These are phyloP conservation scores for Neohortaea acidophila DNA, from an alignment of 495 filamentous ascomycete species.

Conservation along the genomic window DNA sequence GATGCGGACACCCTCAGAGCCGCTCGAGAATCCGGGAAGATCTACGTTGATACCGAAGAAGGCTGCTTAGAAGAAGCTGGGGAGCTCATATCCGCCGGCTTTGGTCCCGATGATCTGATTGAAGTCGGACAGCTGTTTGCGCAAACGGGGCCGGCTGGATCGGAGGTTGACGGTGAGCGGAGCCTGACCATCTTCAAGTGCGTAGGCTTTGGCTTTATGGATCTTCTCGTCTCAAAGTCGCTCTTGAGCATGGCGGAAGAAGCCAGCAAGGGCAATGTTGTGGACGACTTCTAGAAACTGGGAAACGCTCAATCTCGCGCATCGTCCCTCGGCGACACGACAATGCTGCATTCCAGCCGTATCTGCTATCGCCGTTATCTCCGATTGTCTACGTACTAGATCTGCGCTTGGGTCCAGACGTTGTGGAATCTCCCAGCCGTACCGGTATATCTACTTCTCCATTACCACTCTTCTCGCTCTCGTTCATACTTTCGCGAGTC, in stretches of 20 bases:
- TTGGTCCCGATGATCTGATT: constrained; percentile 57
- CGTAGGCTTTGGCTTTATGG: constrained; percentile 70
- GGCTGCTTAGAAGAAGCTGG: constrained; percentile 74
- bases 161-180: constrained; percentile 67
- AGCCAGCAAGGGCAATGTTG: constrained; percentile 50
- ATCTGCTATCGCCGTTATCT: no score
- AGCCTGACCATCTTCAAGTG: constrained; percentile 60
- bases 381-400: no score
- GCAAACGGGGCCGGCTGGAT: constrained; percentile 39
- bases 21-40: constrained; percentile 54
- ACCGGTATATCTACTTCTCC: no score
- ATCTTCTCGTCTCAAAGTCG: constrained; percentile 59
- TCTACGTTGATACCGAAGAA: constrained; percentile 70
- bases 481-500: no score
- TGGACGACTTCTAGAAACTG: constrained; percentile 64
- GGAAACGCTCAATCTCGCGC: no score
- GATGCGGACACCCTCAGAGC: constrained; percentile 57
- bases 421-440: no score
- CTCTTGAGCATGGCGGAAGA: constrained; percentile 58
- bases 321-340: no score
- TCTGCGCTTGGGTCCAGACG: no score
- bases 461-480: no score
- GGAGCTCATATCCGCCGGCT: constrained; percentile 66
- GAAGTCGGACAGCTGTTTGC: constrained; percentile 74
- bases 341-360: no score